Conservation (phyloP, 257 asterid genomes). For the Jaltomata sinuosa region DNA sequence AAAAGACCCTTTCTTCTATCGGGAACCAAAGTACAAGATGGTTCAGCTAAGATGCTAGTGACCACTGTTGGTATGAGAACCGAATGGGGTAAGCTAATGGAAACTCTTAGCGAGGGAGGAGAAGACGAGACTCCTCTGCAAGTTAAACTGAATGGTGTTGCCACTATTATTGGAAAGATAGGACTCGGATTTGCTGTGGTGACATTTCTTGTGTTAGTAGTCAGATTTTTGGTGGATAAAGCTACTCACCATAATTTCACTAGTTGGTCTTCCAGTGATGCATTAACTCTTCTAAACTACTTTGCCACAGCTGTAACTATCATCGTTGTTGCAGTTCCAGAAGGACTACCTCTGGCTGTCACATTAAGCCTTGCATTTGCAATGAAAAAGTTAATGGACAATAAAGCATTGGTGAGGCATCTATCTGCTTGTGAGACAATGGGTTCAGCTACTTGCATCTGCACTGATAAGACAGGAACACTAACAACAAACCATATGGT, state of each 20-base stretch:
- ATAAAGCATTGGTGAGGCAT: conserved; percentile 84
- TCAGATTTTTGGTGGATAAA: conserved; percentile 64
- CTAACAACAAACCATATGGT: conserved; percentile 93
- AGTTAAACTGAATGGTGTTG: conserved; percentile 96
- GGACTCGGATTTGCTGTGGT: conserved; percentile 64
- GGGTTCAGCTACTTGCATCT: conserved; percentile 95
- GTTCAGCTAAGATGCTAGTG: conserved; percentile 87
- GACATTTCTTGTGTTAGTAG: conserved; percentile 61
- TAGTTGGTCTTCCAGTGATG: conserved; percentile 70
- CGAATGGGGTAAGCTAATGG: conserved; percentile 99
- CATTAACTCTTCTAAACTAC: conserved; percentile 59
- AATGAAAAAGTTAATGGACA: conserved; percentile 75
- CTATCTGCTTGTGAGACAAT: conserved; percentile 97
- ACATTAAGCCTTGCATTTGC: conserved; percentile 96
- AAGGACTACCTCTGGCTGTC: conserved; percentile 94
- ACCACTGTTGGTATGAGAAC: conserved; percentile 99
- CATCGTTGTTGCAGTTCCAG: conserved; percentile 97
- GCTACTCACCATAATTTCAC: conserved; percentile 47
- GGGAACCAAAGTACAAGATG: conserved; percentile 87
- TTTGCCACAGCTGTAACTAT: conserved; percentile 97
- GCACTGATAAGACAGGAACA: conserved; percentile 98
- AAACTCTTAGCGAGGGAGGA: conserved; percentile 85
- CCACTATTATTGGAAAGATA: conserved; percentile 88
- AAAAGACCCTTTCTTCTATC: conserved; percentile 83
- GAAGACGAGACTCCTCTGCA: conserved; percentile 98